Conservation (phyloP, 306 rosid genomes). For the Biancaea sappan region DNA sequence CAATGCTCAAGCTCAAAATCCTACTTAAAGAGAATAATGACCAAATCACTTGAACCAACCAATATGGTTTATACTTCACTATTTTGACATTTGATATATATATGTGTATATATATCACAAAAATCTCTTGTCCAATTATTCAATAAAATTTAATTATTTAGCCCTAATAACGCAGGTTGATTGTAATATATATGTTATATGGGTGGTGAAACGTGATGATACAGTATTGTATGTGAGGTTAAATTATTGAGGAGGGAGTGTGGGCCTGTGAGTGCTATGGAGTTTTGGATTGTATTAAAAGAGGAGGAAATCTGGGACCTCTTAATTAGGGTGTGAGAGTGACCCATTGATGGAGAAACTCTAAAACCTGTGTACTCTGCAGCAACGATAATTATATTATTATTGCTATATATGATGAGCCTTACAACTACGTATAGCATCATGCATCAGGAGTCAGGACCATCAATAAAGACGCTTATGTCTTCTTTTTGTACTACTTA, state of each 20-base stretch:
- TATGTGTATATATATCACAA: too few relatives aligned
- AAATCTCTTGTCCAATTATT: too few relatives aligned
- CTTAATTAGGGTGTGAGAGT: constrained; percentile 8
- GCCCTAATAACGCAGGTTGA: neutral
- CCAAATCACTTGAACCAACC: too few relatives aligned
- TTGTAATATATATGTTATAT: too few relatives aligned
- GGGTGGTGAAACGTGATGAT: neutral
- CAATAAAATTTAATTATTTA: too few relatives aligned
- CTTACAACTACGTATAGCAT: constrained; percentile 4
- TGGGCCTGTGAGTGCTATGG: constrained; percentile 26
- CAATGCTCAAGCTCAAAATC: too few relatives aligned
- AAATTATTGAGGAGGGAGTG: constrained; percentile 47
- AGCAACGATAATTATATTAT: constrained; percentile 47
- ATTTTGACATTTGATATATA: too few relatives aligned
- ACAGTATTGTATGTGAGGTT: neutral
- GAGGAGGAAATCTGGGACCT: constrained; percentile 30
- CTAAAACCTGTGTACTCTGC: constrained; percentile 12
- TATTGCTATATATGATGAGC: constrained; percentile 40
- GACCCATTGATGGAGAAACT: constrained; percentile 33
- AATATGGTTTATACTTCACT: too few relatives aligned
- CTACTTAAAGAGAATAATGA: too few relatives aligned
- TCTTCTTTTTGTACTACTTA: constrained; percentile 34
- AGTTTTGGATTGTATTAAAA: constrained; percentile 44
- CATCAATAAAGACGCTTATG: constrained; percentile 34
- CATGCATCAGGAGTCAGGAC: constrained; percentile 32